These are phyloP conservation scores for Cyberlindnera xylosilytica DNA, from an alignment of 805 yeast species.

Conservation along the genomic window DNA sequence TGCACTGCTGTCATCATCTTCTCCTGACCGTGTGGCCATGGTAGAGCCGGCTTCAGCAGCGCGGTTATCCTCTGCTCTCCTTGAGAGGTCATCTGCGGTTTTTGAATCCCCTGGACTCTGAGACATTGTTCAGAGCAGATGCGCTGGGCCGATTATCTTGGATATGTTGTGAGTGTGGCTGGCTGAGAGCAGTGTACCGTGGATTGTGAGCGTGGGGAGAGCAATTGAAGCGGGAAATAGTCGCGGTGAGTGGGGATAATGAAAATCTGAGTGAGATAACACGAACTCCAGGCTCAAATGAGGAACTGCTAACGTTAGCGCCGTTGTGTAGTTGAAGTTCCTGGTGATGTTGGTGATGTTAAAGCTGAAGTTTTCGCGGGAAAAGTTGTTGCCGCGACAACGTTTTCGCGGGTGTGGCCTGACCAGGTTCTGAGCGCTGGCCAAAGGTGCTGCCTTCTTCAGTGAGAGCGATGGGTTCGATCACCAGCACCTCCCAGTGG, in stretches of 20 bases:
- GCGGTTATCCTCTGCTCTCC: conserved; percentile 34
- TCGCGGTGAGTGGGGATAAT: no score
- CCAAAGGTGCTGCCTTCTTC: no score
- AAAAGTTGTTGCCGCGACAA: conserved; percentile 1
- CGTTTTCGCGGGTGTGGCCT: neutral
- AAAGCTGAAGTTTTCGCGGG: neutral
- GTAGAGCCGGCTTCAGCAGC: neutral
- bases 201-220: no score
- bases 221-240: no score
- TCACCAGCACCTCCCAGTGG: no score
- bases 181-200: no score
- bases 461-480: no score
- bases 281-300: neutral
- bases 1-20: neutral
- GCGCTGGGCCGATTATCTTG: no score
- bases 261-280: no score
- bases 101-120: conserved; percentile 18
- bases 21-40: neutral
- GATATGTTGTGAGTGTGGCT: conserved; percentile 23
- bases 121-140: no score
- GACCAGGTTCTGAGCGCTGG: neutral
- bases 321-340: neutral
- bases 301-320: neutral
- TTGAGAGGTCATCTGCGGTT: conserved; percentile 34
- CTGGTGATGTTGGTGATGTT: conserved; percentile 1